Evolutionary conservation across 2,329 filamentous ascomycete genomes (phyloP).

Genomic region (Ceratocystis diversiconidia): DNA sequence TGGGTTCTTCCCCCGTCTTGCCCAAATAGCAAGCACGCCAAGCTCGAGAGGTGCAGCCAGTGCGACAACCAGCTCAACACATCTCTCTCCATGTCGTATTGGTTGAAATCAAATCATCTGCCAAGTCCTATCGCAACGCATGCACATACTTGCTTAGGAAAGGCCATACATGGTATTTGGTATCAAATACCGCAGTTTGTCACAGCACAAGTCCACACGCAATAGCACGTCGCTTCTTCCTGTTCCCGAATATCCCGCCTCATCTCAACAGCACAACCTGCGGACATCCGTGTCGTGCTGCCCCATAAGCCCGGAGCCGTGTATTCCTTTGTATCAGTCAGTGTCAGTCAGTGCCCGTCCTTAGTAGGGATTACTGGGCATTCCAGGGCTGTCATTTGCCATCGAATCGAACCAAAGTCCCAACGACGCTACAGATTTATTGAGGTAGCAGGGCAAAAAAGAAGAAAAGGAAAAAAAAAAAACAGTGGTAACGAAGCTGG

Average conservation of each 20-base stretch:
- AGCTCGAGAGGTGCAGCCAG: not conserved
- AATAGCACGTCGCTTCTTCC: not conserved
- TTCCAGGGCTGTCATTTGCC: not conserved
- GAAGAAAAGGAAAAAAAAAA: too few species aligned
- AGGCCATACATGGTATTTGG: too few species aligned
- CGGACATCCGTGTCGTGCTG: not conserved
- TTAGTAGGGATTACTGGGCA: not conserved
- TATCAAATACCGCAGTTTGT: not conserved
- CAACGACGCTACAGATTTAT: too few species aligned
- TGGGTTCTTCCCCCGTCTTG: not conserved
- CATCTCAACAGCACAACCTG: not conserved
- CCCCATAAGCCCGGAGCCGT: not conserved
- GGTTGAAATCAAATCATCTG: not conserved
- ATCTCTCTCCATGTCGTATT: not conserved
- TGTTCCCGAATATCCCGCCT: not conserved
- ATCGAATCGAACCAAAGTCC: not conserved
- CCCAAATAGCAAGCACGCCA: not conserved
- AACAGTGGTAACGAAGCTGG: too few species aligned
- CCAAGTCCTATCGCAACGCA: not conserved
- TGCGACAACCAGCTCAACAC: not conserved
- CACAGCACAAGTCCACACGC: not conserved
- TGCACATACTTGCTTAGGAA: not conserved
- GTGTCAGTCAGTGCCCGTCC: not conserved
- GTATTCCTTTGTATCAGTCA: not conserved
- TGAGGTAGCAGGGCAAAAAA: too few species aligned